Evolutionary conservation across 257 asterid genomes (phyloP), one percentile per base, ranked within the genome.

Genomic region (Solanum sparsipilum): DNA sequence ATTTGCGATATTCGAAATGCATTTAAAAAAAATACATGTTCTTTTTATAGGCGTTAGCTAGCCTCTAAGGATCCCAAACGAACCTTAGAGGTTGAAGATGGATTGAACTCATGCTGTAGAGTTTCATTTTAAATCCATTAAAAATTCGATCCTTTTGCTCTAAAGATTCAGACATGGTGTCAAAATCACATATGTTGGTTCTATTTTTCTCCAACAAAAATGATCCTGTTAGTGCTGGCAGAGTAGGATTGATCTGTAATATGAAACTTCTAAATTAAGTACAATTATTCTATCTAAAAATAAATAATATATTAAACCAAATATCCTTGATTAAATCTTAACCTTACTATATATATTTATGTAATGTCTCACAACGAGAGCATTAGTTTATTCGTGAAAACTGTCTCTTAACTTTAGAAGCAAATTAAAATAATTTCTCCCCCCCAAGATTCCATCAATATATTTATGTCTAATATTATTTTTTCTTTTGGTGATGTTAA

Each of bases 401-500:
- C 63, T 32, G 52, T 60, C 87, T 31, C 44, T 38, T 63, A 35
- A 71, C 84, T 23, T 15, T 67, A 87, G 36, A 78, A 78, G 31
- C 10, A 10, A 60, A 60, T 60, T 60, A 23, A 87, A 75, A 75
- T 23, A 75, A 75, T 21, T 38, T 85, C 78, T 90, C 6, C 38
- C 38, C 7, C 38, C 93, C 87, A 87, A 87, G 90, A 93, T 91
- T 92, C 95, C 94, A 92, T 90, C 94, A 91, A 32, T 73, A 20
- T 73, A 27, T 72, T 9, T 34, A 34, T 78, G 13, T 35, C 52
- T 79, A 46, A 58, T 73, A 87, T 86, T 87, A 79, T 87, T 76
- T 52, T 52, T 52, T 41, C 65, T 83, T 76, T 46, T 16, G 5
- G 9, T 73, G 46, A 88, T 85, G 34, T 86, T 89, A 84, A 89